phyloP scores from a whole-genome alignment of 148 eudicot genomes.

The Spergularia marina region DNA sequence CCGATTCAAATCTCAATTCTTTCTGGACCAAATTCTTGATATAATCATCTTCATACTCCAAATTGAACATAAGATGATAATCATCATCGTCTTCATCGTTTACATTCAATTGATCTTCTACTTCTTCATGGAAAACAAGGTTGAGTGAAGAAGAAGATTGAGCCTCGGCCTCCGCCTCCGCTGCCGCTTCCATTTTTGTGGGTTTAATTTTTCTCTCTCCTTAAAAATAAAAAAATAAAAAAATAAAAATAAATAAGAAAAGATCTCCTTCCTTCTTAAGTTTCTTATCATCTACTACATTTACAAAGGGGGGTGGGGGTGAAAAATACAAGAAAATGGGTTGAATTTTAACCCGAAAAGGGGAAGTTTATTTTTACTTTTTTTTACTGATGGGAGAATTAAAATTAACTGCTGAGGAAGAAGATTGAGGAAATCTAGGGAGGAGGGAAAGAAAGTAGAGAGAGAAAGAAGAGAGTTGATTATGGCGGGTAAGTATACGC shows the following conservation, averaged over 20 bases:
- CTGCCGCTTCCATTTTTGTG: slow-evolving; percentile 19
- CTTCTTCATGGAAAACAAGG: slow-evolving; percentile 46
- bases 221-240: not conserved
- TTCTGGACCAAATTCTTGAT: slow-evolving; percentile 32
- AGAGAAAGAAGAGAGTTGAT: slow-evolving; percentile 9
- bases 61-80: not conserved
- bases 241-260: too few relatives aligned
- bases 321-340: not conserved
- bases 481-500: slow-evolving; percentile 22
- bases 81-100: slow-evolving; percentile 14
- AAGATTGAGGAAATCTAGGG: not conserved
- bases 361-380: not conserved
- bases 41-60: slow-evolving; percentile 38
- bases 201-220: not conserved
- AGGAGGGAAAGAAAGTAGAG: slow-evolving; percentile 1
- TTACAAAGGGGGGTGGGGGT: not conserved
- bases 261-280: not conserved
- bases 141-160: slow-evolving; percentile 3
- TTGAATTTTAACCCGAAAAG: not conserved
- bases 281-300: not conserved
- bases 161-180: slow-evolving; percentile 15
- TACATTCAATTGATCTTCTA: slow-evolving; percentile 37
- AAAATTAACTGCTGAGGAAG: not conserved
- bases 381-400: not conserved
- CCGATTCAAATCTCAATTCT: slow-evolving; percentile 30